phyloP scores from a whole-genome alignment of 1,284 basidiomycete genomes.

The Apiotrichum gracile region DNA sequence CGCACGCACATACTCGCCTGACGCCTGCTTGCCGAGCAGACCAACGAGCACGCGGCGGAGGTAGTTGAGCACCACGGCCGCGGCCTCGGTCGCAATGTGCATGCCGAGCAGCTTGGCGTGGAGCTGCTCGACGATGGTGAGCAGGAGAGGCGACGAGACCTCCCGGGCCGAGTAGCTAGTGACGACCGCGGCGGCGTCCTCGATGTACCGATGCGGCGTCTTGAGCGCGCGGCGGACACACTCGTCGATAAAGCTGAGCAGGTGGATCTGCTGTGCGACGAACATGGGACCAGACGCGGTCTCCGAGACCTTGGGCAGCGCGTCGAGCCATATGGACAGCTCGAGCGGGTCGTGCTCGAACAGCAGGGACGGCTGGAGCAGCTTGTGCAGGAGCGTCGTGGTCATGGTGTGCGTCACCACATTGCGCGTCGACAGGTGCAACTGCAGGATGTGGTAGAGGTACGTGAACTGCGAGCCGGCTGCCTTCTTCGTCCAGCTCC shows the following conservation, averaged over 20 bases:
- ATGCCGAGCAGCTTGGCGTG: slow-evolving; percentile 56
- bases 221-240: slow-evolving; percentile 77
- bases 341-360: slow-evolving; percentile 77
- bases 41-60: slow-evolving; percentile 57
- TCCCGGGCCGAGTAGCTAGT: slow-evolving; percentile 22
- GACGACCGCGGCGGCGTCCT: slow-evolving; percentile 53
- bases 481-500: slow-evolving; percentile 67
- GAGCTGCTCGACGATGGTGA: slow-evolving; percentile 70
- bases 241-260: slow-evolving; percentile 75
- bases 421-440: slow-evolving; percentile 55
- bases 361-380: slow-evolving; percentile 64
- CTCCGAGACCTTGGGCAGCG: slow-evolving; percentile 48
- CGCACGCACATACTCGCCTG: slow-evolving; percentile 36
- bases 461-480: slow-evolving; percentile 49
- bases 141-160: slow-evolving; percentile 64
- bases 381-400: slow-evolving; percentile 55
- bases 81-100: slow-evolving; percentile 56
- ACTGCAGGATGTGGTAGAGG: slow-evolving; percentile 62
- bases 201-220: slow-evolving; percentile 81
- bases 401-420: slow-evolving; percentile 57
- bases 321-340: slow-evolving; percentile 66
- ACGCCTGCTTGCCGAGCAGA: slow-evolving; percentile 55
- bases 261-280: slow-evolving; percentile 56
- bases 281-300: slow-evolving; percentile 52
- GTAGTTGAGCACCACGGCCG: slow-evolving; percentile 61